Base-by-base conservation (phyloP, 2,329 filamentous ascomycete genomes). In the Nigrospora oryzae region DNA sequence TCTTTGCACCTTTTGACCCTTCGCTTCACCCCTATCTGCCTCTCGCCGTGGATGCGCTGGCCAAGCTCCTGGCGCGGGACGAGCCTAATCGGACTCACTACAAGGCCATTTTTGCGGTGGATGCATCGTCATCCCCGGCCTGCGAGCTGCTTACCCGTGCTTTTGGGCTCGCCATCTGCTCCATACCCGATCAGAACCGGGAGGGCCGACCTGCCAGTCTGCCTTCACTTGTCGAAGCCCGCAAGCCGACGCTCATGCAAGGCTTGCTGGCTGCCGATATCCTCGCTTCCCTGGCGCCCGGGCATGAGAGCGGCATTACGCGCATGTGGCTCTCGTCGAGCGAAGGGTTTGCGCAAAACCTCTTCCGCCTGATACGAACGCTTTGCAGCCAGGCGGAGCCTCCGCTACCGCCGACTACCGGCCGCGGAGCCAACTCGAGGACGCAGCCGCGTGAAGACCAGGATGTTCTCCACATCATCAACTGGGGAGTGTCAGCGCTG, bases 171-270 rank as follows among this genome's bases (percentile, higher is more conserved):
- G 85, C 90, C 2, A 85, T 97, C 45, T 86, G 87, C 7, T 81
- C 90, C 1, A 73, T 97, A 32, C 93, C 93, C 0, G 87, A 91
- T 36, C 73, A 77, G 48, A 62, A 58, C 12, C 56, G 60, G 33
- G 63, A 75, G 36, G 74, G 75, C 14, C 79, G 81, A 34, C 75
- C 77, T 14, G 72, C 77, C 2, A 75, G 77, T 47, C 62, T 83
- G 23, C 66, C 85, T 1, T 77, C 81, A 0, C 74, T 89, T 5
- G 78, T 93, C 5, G 89, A 96, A 60, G 81, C 79, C 4, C 82
- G 93, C 46, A 95, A 95, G 63, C 85, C 93, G 1, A 84, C 89
- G 56, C 69, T 98, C 11, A 93, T 95, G 76, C 93, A 98, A 65
- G 90, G 89, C 1, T 79, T 97, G 55, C 73, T 97, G 6, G 86